Conservation (phyloP, 202 grass and related monocot genomes). For the Brachypodium distachyon region DNA sequence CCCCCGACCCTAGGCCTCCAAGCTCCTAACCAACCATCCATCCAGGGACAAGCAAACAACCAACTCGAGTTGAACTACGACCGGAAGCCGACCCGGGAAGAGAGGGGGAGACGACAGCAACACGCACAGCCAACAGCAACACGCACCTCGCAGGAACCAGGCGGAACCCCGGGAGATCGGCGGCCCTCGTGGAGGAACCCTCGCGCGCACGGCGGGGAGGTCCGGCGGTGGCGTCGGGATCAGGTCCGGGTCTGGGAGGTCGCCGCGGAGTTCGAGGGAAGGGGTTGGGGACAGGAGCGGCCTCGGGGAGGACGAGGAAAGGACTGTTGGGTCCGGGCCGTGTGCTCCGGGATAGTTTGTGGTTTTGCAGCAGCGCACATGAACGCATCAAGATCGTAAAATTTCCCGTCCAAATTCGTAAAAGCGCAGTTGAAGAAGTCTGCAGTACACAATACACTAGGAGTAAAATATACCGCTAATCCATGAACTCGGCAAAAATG, state of each 20-base stretch:
- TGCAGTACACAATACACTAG: too few relatives aligned
- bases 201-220: not conserved
- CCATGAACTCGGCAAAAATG: too few relatives aligned
- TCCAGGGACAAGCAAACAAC: not conserved
- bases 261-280: not conserved
- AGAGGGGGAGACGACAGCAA: not conserved
- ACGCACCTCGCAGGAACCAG: not conserved
- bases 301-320: not conserved
- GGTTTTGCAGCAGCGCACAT: too few relatives aligned
- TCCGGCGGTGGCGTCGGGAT: not conserved
- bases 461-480: too few relatives aligned
- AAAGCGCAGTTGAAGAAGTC: too few relatives aligned
- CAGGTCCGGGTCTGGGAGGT: not conserved
- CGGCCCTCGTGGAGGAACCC: not conserved
- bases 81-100: not conserved
- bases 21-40: not conserved
- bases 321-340: not conserved
- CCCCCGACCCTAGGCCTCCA: not conserved
- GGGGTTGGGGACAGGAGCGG: not conserved
- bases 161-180: constrained; percentile 12
- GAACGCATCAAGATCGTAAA: too few relatives aligned
- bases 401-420: too few relatives aligned
- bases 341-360: too few relatives aligned
- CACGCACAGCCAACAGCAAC: not conserved
- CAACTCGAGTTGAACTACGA: not conserved